Base-by-base conservation (phyloP, 768 basidiomycete species). In the Boletus eberwhitei region DNA sequence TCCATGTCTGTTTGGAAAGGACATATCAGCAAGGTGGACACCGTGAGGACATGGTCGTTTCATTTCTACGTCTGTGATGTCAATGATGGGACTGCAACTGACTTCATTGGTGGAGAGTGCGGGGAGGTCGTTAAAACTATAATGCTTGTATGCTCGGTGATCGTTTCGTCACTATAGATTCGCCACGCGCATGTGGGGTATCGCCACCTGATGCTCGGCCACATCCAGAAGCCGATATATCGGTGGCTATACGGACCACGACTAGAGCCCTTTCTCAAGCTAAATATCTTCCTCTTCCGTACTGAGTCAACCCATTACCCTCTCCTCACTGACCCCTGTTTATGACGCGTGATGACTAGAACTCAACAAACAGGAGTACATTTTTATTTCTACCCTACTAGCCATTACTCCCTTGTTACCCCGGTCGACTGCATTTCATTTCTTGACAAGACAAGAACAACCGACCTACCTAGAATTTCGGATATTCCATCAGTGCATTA, bases 71-170 rank as follows among this genome's bases (percentile, higher is more conserved):
- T 19, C 32, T 31, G 21, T 41, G 8, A 14, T 22, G 34, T 22
- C 34, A 6, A 17, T 32, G n/a, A n/a, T 12, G 5, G 12, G 39
- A 36, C 21, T 17, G 11, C 0, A 26, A 19, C 55, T 58, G 49
- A 58, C 55, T 60, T 14, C n/a, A 32, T 34, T n/a, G 34, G 22
- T 48, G 19, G 12, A 51, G 31, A 67, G 67, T 29, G 65, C 63
- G 21, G 38, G 17, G 32, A 52, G 40, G 48, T 56, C 62, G 24
- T 49, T 26, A 9, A 19, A 35, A 8, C 24, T 45, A 16, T 41
- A 34, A 26, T 54, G 31, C 52, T 67, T 19, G 39, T 34, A 11
- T 67, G 50, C 40, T 38, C 47, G 13, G 24, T 37, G 39, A 21
- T 66, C 22, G 26, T 47, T 9, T 64, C 54, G 29, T 58, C 37